These are phyloP conservation scores for Golubevia pallescens DNA, from an alignment of 1,284 basidiomycete species.

Conservation along the genomic window DNA sequence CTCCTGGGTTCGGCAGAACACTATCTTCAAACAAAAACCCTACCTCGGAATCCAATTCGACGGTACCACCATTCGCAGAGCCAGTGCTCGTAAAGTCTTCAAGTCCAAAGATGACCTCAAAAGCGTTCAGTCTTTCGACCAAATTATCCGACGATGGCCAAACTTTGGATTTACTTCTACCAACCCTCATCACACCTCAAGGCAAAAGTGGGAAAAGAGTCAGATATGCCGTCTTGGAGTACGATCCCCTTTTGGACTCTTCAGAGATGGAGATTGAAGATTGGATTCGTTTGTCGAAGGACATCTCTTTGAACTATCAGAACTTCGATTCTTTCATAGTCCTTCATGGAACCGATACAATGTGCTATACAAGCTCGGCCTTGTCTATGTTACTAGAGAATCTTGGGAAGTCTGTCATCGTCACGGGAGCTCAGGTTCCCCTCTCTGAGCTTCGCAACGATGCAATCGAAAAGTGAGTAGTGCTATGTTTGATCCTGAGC, in stretches of 20 bases:
- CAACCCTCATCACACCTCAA: constrained; percentile 44
- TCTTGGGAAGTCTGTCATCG: constrained; percentile 82
- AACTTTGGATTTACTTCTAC: constrained; percentile 37
- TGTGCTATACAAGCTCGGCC: constrained; percentile 82
- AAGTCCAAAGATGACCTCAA: constrained; percentile 37
- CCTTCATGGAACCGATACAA: constrained; percentile 73
- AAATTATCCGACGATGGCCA: constrained; percentile 27
- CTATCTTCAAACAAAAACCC: neutral
- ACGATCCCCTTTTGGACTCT: constrained; percentile 27
- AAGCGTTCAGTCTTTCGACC: constrained; percentile 29
- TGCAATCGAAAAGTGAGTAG: constrained; percentile 64
- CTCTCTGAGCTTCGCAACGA: constrained; percentile 86
- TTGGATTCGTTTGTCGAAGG: constrained; percentile 85
- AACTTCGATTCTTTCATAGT: constrained; percentile 87
- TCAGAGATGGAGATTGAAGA: constrained; percentile 66
- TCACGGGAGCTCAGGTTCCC: constrained; percentile 91
- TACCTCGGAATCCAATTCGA: neutral
- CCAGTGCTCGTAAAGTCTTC: constrained; percentile 24
- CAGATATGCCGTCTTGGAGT: constrained; percentile 48
- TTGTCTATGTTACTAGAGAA: constrained; percentile 88
- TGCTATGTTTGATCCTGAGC: no score
- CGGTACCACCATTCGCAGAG: neutral
- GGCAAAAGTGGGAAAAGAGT: constrained; percentile 32
- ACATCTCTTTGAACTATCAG: constrained; percentile 86
- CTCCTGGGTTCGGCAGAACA: neutral